phyloP scores from a whole-genome alignment of 2,329 filamentous ascomycete species.

The Rhexocercosporidium sp. region DNA sequence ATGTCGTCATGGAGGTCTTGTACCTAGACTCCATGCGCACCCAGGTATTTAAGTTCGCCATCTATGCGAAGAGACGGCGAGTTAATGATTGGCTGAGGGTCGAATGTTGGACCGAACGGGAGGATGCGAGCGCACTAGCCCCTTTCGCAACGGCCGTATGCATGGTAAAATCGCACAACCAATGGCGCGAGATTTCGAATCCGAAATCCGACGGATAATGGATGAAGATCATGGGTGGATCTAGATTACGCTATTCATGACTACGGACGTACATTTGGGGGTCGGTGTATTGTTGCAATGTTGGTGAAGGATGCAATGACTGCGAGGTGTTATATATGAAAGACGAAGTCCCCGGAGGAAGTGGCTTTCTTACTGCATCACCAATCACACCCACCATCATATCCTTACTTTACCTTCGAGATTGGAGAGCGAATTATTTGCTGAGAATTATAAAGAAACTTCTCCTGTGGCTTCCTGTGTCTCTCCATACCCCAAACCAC shows the following conservation, averaged over 20 bases:
- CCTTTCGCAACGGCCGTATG: conserved; percentile 8
- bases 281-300: background rate
- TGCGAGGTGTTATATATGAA: background rate
- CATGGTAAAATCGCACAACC: background rate
- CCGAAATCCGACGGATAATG: background rate
- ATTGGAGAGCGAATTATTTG: too few species aligned
- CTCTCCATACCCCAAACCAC: background rate
- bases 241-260: background rate
- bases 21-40: too few species aligned
- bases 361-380: background rate
- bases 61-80: background rate
- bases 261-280: conserved; percentile 2
- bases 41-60: background rate
- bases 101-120: conserved; percentile 2
- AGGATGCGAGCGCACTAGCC: background rate
- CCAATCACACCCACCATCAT: background rate
- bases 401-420: background rate
- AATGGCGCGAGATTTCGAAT: background rate
- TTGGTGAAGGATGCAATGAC: background rate
- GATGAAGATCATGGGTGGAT: too few species aligned
- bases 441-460: too few species aligned
- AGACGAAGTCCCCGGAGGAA: background rate
- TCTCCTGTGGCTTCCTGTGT: background rate
- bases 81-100: background rate
- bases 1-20: background rate